Base-by-base conservation (phyloP, 768 basidiomycete species). In the Podaxis sp. region DNA sequence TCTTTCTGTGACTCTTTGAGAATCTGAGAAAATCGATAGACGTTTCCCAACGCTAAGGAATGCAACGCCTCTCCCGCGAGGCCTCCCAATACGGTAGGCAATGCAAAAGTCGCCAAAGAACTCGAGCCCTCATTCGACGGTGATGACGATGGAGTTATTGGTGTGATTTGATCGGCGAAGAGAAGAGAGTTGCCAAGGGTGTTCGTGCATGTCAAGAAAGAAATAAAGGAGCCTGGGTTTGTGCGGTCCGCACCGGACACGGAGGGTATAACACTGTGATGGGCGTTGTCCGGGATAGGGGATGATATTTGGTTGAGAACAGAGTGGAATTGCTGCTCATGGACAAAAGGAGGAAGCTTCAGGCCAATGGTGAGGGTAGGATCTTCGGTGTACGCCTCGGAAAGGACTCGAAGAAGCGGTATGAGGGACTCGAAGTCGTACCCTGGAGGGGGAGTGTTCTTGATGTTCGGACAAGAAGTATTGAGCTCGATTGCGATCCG, bases 381-480 rank as follows among this genome's bases (percentile, higher is more conserved):
- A 70, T 91, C 89, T 26, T 71, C 64, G 62, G 74, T 70, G 68
- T 81, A 81, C 52, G 77, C 79, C 0, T 80, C 76, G 5, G 82
- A 79, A 49, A 93, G 77, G 7, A 84, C 79, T 42, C 73, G 68
- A 6, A 95, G 78, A 60, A 91, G 74, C 1, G 86, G 81, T 0
- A 71, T 57, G 57, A 93, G 81, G 0, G 78, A 73, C 1, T 75
- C 51, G 57, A 86, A 80, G 42, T 81, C 73, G 74, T 95, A 95
- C 9, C 89, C 84, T 19, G 87, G 82, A 0, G 90, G 91, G 0
- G 90, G 82, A 3, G 81, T 70, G 26, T 79, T 76, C 11, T 73
- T 74, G 66, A 94, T 89, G 71, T 95, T 95, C 3, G 93, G 93
- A 66, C 93, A 95, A 44, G 87, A 90, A 0, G 91, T 87, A 72